Percentiles rank a stretch among this genome's conserved stretches.
These are phyloP conservation scores for Dinochytrium kinnereticum DNA, from an alignment of 371 early-diverging fungal species.

Conservation along the genomic window DNA sequence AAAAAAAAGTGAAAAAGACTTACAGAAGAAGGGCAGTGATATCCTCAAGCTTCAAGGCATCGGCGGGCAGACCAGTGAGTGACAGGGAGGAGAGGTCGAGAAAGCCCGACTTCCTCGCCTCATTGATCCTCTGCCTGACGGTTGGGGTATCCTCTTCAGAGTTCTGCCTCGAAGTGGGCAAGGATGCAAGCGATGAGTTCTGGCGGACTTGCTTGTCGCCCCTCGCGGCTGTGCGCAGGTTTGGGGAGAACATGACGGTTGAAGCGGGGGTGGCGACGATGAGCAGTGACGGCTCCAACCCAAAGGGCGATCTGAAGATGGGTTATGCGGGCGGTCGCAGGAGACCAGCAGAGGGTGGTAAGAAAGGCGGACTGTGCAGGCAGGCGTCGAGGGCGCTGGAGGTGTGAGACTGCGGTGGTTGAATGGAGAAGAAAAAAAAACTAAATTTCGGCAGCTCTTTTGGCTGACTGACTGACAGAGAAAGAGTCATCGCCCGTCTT, in stretches of 20 bases:
- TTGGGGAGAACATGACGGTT: not conserved
- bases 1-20: slow-evolving; percentile 9
- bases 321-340: too few species aligned
- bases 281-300: too few species aligned
- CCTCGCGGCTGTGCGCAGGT: not conserved
- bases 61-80: slow-evolving; percentile 39
- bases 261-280: too few species aligned
- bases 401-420: too few species aligned
- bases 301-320: too few species aligned
- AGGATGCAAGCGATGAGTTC: not conserved
- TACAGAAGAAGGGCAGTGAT: slow-evolving; percentile 45
- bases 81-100: slow-evolving; percentile 41
- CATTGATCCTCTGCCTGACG: slow-evolving; percentile 43
- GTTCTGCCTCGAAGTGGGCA: slow-evolving; percentile 8
- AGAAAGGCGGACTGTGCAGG: too few species aligned
- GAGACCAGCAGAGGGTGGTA: too few species aligned
- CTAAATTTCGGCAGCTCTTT: too few species aligned
- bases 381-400: too few species aligned
- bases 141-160: slow-evolving; percentile 39
- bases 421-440: too few species aligned
- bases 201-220: slow-evolving; percentile 15
- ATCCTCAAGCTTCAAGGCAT: slow-evolving; percentile 35
- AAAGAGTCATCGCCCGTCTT: too few species aligned
- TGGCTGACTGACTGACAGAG: too few species aligned
- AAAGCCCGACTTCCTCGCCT: slow-evolving; percentile 41